These are phyloP conservation scores for Haplosporangium sp. DNA, from an alignment of 371 early-diverging fungal genomes.

Conservation along the genomic window DNA sequence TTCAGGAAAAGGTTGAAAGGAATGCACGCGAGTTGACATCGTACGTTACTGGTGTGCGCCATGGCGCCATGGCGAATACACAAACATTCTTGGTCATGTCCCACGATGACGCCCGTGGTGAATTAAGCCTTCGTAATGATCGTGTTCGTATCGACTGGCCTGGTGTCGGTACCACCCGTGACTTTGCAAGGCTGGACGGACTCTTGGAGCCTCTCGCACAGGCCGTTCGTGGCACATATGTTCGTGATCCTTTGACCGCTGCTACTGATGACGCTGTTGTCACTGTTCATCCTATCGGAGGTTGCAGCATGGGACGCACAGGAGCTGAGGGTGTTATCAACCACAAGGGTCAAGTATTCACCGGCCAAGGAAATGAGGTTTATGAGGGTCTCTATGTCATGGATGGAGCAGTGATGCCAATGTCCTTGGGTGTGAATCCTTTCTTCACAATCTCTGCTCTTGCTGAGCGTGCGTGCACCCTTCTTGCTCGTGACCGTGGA, in stretches of 20 bases:
- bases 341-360: constrained; percentile 59
- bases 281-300: constrained; percentile 58
- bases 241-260: constrained; percentile 45
- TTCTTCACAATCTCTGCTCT: constrained; percentile 58
- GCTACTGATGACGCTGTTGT: constrained; percentile 52
- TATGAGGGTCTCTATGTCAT: constrained; percentile 58
- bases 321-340: constrained; percentile 55
- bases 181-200: constrained; percentile 40
- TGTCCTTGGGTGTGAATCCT: constrained; percentile 58
- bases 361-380: constrained; percentile 49
- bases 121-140: constrained; percentile 47
- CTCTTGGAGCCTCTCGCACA: constrained; percentile 36
- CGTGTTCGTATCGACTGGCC: constrained; percentile 52
- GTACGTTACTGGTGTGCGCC: constrained; percentile 44
- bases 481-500: constrained; percentile 51
- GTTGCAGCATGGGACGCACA: constrained; percentile 46
- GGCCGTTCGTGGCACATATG: constrained; percentile 47
- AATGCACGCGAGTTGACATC: constrained; percentile 46
- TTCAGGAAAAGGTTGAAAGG: constrained; percentile 38
- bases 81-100: constrained; percentile 60
- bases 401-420: constrained; percentile 59
- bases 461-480: constrained; percentile 51
- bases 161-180: constrained; percentile 47
- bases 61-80: constrained; percentile 56
- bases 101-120: constrained; percentile 56